These are phyloP conservation scores for Cenchrus fungigraminus DNA, from an alignment of 176 grass and related monocot genomes.

Conservation along the genomic window DNA sequence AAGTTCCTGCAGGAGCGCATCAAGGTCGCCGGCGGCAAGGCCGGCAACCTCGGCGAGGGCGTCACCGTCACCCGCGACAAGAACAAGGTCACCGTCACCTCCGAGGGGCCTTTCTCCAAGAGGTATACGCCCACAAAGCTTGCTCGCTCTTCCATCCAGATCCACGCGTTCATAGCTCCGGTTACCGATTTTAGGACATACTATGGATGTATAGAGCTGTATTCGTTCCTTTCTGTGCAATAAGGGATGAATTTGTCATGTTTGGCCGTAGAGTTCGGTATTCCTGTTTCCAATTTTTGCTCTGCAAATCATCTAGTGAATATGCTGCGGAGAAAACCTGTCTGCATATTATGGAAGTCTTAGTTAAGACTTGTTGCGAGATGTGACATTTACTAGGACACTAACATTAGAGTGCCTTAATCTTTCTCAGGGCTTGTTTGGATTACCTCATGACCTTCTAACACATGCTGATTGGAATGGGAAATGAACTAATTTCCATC, in stretches of 20 bases:
- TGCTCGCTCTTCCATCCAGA: not conserved
- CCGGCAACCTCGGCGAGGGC: slow-evolving; percentile 59
- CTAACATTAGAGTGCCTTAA: no score
- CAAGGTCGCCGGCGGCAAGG: slow-evolving; percentile 82
- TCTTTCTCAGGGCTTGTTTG: not conserved
- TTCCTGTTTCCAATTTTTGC: not conserved
- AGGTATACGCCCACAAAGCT: slow-evolving; percentile 29
- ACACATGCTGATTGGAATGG: no score
- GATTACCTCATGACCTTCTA: not conserved
- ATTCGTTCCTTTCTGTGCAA: not conserved
- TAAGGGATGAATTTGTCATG: not conserved
- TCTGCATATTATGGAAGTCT: not conserved
- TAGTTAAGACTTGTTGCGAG: not conserved
- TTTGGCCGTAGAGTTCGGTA: not conserved
- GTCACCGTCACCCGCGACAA: slow-evolving; percentile 75
- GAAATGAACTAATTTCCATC: no score
- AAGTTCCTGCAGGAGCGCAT: slow-evolving; percentile 93
- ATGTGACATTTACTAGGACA: not conserved
- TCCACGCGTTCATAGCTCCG: slow-evolving; percentile 17
- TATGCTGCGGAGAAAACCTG: no score
- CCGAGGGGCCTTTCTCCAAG: slow-evolving; percentile 87
- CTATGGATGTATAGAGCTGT: not conserved
- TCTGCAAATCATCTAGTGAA: not conserved
- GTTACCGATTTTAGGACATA: not conserved
- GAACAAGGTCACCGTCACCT: slow-evolving; percentile 83